A percentile compares a stretch with the other conserved stretches of the same genome.
These are phyloP conservation scores for Sordaria brevicollis DNA, from an alignment of 495 filamentous ascomycete species.

Conservation along the genomic window DNA sequence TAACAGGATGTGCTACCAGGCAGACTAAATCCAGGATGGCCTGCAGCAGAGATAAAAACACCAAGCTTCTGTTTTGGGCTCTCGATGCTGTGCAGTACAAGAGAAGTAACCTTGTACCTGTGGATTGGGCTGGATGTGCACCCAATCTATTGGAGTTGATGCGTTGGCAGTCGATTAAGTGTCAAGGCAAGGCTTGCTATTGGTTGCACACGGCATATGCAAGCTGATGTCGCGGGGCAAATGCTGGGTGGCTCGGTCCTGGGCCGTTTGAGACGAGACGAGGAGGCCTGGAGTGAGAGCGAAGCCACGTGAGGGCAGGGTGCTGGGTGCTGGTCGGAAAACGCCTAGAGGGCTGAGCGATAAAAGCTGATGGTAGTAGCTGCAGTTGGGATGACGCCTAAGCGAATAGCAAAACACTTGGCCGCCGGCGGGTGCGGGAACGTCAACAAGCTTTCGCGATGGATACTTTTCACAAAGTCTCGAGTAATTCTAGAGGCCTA, in stretches of 20 bases:
- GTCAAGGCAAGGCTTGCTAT: conserved; percentile 36
- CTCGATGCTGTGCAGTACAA: conserved; percentile 29
- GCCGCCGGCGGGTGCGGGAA: background rate
- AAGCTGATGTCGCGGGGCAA: conserved; percentile 46
- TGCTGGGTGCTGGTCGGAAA: conserved; percentile 11
- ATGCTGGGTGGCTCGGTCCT: conserved; percentile 33
- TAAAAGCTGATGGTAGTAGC: background rate
- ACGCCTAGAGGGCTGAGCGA: background rate
- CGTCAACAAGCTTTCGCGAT: background rate
- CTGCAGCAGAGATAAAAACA: conserved; percentile 17
- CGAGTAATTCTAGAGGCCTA: background rate
- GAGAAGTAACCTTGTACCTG: conserved; percentile 37
- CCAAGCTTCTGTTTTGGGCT: conserved; percentile 24
- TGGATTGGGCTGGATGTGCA: conserved; percentile 42
- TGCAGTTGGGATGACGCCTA: background rate
- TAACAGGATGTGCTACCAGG: conserved; percentile 10
- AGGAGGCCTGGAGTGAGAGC: conserved; percentile 21
- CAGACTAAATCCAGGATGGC: conserved; percentile 7
- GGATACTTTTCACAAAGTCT: background rate
- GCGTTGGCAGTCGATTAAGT: conserved; percentile 46
- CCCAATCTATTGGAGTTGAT: conserved; percentile 49
- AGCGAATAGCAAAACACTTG: background rate
- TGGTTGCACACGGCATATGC: conserved; percentile 48
- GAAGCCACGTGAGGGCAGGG: conserved; percentile 34
- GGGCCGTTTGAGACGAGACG: conserved; percentile 13